Evolutionary conservation across 768 basidiomycete species (phyloP).

Genomic region (Lentinus tigrinus): DNA sequence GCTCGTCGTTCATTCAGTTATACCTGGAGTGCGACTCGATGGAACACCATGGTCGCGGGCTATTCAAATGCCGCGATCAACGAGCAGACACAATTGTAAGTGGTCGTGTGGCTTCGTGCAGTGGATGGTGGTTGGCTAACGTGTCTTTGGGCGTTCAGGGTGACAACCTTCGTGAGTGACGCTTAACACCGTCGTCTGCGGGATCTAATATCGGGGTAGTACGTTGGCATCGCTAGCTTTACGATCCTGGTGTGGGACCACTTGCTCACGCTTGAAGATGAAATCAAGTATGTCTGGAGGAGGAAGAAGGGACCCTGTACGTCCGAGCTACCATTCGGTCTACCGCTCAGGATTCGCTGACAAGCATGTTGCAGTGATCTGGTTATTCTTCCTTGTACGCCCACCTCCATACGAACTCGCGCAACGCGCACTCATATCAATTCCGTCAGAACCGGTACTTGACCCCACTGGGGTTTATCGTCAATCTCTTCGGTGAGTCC

Average conservation of each 20-base stretch:
- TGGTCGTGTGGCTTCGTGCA: neutral
- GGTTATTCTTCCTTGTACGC: conserved; percentile 39
- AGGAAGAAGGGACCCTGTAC: conserved; percentile 45
- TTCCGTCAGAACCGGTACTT: conserved; percentile 57
- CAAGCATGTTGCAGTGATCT: conserved; percentile 25
- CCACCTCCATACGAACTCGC: neutral
- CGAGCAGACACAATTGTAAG: neutral
- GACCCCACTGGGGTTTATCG: conserved; percentile 59
- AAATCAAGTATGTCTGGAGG: conserved; percentile 56
- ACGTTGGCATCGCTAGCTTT: conserved; percentile 51
- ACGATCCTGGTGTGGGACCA: conserved; percentile 57
- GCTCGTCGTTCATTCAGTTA: too few relatives aligned
- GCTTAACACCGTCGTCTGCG: neutral
- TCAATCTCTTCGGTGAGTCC: conserved; percentile 42
- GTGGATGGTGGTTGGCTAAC: neutral
- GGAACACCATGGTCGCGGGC: too few relatives aligned
- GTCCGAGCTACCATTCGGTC: conserved; percentile 17
- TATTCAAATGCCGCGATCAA: too few relatives aligned
- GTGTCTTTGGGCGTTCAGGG: neutral
- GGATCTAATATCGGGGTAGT: conserved; percentile 29
- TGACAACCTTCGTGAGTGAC: conserved; percentile 10
- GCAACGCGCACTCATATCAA: neutral
- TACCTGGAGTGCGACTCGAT: too few relatives aligned
- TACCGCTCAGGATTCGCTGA: neutral
- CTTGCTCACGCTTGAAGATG: conserved; percentile 48